Conservation (phyloP, 225 moss, liverwort and hornwort species). For the Physcomitrium patens region DNA sequence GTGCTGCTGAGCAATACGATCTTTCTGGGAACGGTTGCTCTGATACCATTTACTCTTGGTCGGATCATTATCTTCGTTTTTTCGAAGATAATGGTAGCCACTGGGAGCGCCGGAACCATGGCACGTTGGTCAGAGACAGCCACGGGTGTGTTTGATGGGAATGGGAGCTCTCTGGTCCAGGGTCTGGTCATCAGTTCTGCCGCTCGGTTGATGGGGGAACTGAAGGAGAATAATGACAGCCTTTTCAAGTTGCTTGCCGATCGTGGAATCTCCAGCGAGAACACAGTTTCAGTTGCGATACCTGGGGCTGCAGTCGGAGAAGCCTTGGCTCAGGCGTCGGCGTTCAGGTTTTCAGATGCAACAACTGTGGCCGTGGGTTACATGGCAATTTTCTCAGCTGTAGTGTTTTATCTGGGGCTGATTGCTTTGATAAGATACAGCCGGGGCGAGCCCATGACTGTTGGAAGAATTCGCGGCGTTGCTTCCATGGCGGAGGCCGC, state of each 20-base stretch:
- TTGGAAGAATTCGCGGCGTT: slow-evolving; percentile 86
- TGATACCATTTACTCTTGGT: slow-evolving; percentile 94
- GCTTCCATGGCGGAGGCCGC: slow-evolving; percentile 95
- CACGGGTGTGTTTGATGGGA: slow-evolving; percentile 38
- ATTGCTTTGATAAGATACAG: slow-evolving; percentile 88
- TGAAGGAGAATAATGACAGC: slow-evolving; percentile 43
- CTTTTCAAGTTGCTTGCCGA: slow-evolving; percentile 38
- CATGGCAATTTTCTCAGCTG: slow-evolving; percentile 73
- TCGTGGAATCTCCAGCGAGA: slow-evolving; percentile 39
- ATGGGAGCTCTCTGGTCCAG: slow-evolving; percentile 34
- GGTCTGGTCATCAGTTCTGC: slow-evolving; percentile 37
- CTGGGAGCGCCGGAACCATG: slow-evolving; percentile 45
- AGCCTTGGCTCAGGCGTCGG: slow-evolving; percentile 63
- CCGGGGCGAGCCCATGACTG: slow-evolving; percentile 89
- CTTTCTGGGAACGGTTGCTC: slow-evolving; percentile 88
- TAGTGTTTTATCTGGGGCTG: slow-evolving; percentile 88
- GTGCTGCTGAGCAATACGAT: slow-evolving; percentile 94
- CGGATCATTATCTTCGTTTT: slow-evolving; percentile 78
- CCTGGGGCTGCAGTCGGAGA: slow-evolving; percentile 64
- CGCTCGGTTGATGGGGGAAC: slow-evolving; percentile 53
- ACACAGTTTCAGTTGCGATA: slow-evolving; percentile 38
- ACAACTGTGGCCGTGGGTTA: slow-evolving; percentile 94
- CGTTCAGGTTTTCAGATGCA: slow-evolving; percentile 87
- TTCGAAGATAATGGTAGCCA: slow-evolving; percentile 76
- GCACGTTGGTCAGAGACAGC: slow-evolving; percentile 36